A percentile compares a stretch with the other conserved stretches of the same genome.
phyloP scores from a whole-genome alignment of 2,329 filamentous ascomycete genomes.

The Pseudodiploospora longispora region DNA sequence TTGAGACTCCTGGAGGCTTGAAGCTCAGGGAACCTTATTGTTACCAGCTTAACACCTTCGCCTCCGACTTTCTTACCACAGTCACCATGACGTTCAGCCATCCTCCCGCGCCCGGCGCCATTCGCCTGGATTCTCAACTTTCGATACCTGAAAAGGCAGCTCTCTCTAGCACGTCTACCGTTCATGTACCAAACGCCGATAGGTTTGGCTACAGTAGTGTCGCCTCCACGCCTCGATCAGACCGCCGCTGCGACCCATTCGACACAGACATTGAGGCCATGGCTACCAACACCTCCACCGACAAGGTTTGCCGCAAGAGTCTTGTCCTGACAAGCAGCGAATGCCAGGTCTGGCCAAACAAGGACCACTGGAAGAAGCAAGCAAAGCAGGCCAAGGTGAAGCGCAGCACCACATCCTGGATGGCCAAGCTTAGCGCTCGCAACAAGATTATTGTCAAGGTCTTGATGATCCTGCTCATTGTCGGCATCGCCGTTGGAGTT shows the following conservation, averaged over 20 bases:
- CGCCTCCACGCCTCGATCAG: conserved; percentile 37
- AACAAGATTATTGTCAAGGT: conserved; percentile 48
- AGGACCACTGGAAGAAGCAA: conserved; percentile 52
- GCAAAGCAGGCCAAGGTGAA: conserved; percentile 48
- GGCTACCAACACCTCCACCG: conserved; percentile 29
- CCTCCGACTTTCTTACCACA: too few relatives aligned
- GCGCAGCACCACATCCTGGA: conserved; percentile 39
- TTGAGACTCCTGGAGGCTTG: too few relatives aligned
- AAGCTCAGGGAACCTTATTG: too few relatives aligned
- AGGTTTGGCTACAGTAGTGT: conserved; percentile 25
- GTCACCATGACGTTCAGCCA: too few relatives aligned
- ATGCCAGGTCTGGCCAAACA: conserved; percentile 51
- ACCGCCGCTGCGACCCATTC: conserved; percentile 40
- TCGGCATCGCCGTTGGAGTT: conserved; percentile 46
- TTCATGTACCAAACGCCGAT: conserved; percentile 14
- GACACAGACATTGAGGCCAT: conserved; percentile 51
- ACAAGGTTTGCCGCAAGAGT: conserved; percentile 22
- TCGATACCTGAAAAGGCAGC: conserved; percentile 13
- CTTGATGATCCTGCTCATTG: conserved; percentile 41
- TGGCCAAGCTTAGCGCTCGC: conserved; percentile 45
- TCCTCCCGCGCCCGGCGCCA: neutral
- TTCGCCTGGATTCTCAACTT: conserved; percentile 3
- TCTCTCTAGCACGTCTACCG: conserved; percentile 17
- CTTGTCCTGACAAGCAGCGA: conserved; percentile 32
- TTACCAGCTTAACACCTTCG: too few relatives aligned